Base-by-base conservation (phyloP, 2,329 filamentous ascomycete genomes). In the Diplocarpon mali region DNA sequence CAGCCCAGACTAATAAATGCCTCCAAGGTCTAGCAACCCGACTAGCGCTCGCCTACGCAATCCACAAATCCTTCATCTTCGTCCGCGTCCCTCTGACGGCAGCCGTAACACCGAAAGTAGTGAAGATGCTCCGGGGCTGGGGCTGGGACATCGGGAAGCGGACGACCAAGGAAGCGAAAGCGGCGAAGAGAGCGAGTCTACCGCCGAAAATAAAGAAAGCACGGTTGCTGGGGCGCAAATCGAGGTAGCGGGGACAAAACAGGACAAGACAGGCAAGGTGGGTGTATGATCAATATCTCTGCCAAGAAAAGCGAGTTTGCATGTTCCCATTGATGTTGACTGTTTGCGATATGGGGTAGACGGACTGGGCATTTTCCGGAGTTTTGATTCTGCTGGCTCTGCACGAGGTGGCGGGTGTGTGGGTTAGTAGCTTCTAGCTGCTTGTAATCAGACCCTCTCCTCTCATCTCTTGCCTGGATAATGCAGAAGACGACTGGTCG, bases 21-120 rank as follows among this genome's bases (percentile, higher is more conserved):
- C 34, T 46, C 44, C 17, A 32, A 81, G 77, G 77, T 55, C 64
- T 82, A 29, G 76, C 72, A 41, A 96, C 92, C 8, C 88, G 95
- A 62, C 70, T 98, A 27, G 88, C 86, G 13, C 74, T 98, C 39
- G 92, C 92, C 11, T 98, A 98, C 61, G 90, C 90, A 24, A 86
- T 98, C 47, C 92, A 98, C 72, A 98, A 98, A 69, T 93, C 85
- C 56, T 87, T 96, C 64, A 95, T 98, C 59, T 95, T 98, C 65
- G 65, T 96, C 53, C 78, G 92, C n/a, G 87, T 98, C 9, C 92
- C 92, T 8, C 67, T 96, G 52, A 92, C 92, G 1, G 88, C 86
- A 11, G 90, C 88, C 2, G 73, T 96, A 29, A 88, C 86, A 8
- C 92, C 92, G 1, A 95, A 93, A 66, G 81, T 96, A n/a, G 92